Evolutionary conservation across 2,329 filamentous ascomycete genomes (phyloP).

Genomic region (Claviceps digitariae): DNA sequence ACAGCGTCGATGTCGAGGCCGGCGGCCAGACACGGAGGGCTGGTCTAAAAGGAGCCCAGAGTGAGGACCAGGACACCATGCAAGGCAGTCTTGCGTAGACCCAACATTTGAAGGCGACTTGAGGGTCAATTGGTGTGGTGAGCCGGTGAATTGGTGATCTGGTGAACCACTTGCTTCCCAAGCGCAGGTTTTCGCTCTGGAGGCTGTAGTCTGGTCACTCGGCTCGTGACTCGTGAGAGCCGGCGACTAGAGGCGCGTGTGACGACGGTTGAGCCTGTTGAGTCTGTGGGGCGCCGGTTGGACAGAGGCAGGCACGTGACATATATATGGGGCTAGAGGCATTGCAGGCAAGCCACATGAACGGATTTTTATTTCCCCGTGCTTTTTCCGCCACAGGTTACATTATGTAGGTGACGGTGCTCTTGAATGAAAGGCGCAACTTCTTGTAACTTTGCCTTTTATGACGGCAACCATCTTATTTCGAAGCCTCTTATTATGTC

Average conservation of each 20-base stretch:
- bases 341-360: too few relatives aligned
- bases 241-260: neutral
- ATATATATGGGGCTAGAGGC: too few relatives aligned
- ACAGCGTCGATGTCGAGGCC: constrained; percentile 9
- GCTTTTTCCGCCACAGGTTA: too few relatives aligned
- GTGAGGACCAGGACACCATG: constrained; percentile 6
- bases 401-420: too few relatives aligned
- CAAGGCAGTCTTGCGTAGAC: constrained; percentile 3
- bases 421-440: too few relatives aligned
- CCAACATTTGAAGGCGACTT: constrained; percentile 3
- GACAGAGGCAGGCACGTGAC: too few relatives aligned
- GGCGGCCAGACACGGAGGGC: constrained; percentile 4
- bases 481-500: too few relatives aligned
- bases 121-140: neutral
- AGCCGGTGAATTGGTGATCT: neutral
- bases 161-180: neutral
- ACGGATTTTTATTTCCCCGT: too few relatives aligned
- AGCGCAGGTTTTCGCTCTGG: neutral
- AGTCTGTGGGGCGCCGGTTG: too few relatives aligned
- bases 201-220: neutral
- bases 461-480: too few relatives aligned
- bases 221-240: neutral
- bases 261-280: neutral
- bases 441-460: too few relatives aligned
- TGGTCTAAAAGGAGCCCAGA: constrained; percentile 5